Evolutionary conservation across 257 asterid genomes (phyloP).

Genomic region (Solanum piurae): DNA sequence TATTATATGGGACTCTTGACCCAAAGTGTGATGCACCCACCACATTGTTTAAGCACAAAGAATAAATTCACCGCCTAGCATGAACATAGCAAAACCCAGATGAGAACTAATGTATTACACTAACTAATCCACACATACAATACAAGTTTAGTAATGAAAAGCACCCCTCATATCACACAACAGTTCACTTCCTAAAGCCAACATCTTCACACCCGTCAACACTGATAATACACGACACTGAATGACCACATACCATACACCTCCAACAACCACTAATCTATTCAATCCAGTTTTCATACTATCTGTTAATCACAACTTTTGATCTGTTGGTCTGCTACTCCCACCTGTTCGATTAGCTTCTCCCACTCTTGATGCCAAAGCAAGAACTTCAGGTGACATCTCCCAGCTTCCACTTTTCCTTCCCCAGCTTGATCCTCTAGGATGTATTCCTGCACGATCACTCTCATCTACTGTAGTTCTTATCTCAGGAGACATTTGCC

Average conservation of each 20-base stretch:
- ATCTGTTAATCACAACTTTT: conserved; percentile 9
- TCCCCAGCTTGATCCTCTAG: conserved; percentile 89
- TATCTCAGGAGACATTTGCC: conserved; percentile 63
- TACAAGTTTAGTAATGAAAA: not conserved
- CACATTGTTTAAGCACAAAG: not conserved
- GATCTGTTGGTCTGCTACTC: conserved; percentile 38
- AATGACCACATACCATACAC: conserved; percentile 19
- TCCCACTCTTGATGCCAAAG: conserved; percentile 78
- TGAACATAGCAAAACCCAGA: not conserved
- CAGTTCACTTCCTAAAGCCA: conserved; percentile 20
- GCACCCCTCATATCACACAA: conserved; percentile 22
- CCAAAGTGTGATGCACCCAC: not conserved
- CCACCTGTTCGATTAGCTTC: conserved; percentile 58
- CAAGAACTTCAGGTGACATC: conserved; percentile 94
- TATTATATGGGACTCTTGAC: not conserved
- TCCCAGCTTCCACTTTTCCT: conserved; percentile 97
- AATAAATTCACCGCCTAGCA: not conserved
- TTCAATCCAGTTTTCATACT: not conserved
- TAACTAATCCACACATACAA: conserved; percentile 31
- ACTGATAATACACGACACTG: conserved; percentile 15
- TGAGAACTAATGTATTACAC: not conserved
- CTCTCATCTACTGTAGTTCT: conserved; percentile 77
- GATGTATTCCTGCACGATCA: conserved; percentile 74
- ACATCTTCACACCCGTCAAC: conserved; percentile 18
- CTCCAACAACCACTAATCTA: conserved; percentile 7